Conservation (phyloP, 1,284 basidiomycete genomes). For the Cryptococcus sp. region DNA sequence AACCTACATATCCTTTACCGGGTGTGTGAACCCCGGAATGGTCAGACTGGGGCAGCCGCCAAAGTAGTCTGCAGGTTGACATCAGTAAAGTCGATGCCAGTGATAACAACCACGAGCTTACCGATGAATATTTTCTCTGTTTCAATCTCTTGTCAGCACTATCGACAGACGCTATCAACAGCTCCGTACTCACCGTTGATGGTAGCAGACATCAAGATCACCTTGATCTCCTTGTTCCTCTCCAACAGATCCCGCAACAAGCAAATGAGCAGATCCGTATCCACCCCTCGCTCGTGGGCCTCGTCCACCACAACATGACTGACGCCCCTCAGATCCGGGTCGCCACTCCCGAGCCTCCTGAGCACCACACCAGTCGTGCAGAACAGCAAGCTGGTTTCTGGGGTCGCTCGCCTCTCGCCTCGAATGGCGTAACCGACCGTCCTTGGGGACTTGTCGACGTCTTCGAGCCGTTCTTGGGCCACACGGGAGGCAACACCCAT, state of each 20-base stretch:
- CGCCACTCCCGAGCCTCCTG: slow-evolving; percentile 66
- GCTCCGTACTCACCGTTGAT: slow-evolving; percentile 60
- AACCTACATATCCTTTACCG: slow-evolving; percentile 68
- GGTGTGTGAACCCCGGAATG: slow-evolving; percentile 80
- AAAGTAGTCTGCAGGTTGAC: slow-evolving; percentile 62
- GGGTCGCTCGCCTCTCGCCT: slow-evolving; percentile 72
- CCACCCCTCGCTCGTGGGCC: slow-evolving; percentile 86
- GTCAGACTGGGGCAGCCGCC: slow-evolving; percentile 71
- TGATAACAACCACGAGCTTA: slow-evolving; percentile 12
- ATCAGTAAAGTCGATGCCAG: neutral
- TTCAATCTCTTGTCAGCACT: slow-evolving; percentile 8
- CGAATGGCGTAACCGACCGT: slow-evolving; percentile 87
- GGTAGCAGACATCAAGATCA: slow-evolving; percentile 60
- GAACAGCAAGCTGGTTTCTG: slow-evolving; percentile 74
- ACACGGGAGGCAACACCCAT: slow-evolving; percentile 86
- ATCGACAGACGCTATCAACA: neutral
- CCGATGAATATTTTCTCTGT: slow-evolving; percentile 63
- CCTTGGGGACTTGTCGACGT: slow-evolving; percentile 56
- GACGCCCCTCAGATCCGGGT: slow-evolving; percentile 66
- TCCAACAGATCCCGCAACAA: slow-evolving; percentile 72
- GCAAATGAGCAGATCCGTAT: slow-evolving; percentile 85
- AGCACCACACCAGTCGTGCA: slow-evolving; percentile 91
- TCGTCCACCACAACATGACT: slow-evolving; percentile 91
- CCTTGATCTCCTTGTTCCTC: slow-evolving; percentile 68
- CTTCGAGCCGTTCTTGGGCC: slow-evolving; percentile 76